These are phyloP conservation scores for Sporisorium iseilematis-ciliati DNA, from an alignment of 1,284 basidiomycete species.

Conservation along the genomic window DNA sequence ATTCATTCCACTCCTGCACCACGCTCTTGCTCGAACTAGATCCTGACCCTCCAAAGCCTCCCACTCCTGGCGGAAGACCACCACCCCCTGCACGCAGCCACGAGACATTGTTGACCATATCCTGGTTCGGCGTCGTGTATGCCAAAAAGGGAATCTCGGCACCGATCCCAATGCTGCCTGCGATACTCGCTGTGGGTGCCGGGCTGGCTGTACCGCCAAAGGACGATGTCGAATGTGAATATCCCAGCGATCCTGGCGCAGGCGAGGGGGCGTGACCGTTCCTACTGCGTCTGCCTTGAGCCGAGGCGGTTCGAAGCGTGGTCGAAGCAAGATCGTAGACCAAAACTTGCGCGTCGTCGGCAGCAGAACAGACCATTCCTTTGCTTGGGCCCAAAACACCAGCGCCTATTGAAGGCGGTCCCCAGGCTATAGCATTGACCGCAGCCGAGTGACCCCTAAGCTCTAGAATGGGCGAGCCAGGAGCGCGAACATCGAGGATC, in stretches of 20 bases:
- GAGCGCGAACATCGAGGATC: slow-evolving; percentile 69
- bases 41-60: slow-evolving; percentile 33
- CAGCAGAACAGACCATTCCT: slow-evolving; percentile 69
- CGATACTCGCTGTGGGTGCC: slow-evolving; percentile 40
- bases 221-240: slow-evolving; percentile 43
- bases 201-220: slow-evolving; percentile 50
- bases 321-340: slow-evolving; percentile 68
- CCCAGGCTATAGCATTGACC: slow-evolving; percentile 69
- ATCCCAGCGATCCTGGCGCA: slow-evolving; percentile 46
- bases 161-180: slow-evolving; percentile 55
- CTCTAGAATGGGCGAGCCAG: slow-evolving; percentile 67
- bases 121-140: slow-evolving; percentile 60
- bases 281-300: slow-evolving; percentile 65
- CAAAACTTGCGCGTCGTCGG: slow-evolving; percentile 67
- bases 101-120: slow-evolving; percentile 69
- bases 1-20: slow-evolving; percentile 68
- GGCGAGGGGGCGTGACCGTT: slow-evolving; percentile 61
- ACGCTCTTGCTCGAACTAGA: slow-evolving; percentile 52
- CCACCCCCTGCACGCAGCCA: slow-evolving; percentile 60
- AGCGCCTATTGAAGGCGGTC: slow-evolving; percentile 60
- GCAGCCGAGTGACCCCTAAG: slow-evolving; percentile 64
- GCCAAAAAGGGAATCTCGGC: slow-evolving; percentile 66
- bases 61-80: slow-evolving; percentile 36
- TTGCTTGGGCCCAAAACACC: slow-evolving; percentile 61
- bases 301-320: slow-evolving; percentile 65